Conservation (phyloP, 2,329 filamentous ascomycete genomes). For the Colletotrichum cordylinicola region DNA sequence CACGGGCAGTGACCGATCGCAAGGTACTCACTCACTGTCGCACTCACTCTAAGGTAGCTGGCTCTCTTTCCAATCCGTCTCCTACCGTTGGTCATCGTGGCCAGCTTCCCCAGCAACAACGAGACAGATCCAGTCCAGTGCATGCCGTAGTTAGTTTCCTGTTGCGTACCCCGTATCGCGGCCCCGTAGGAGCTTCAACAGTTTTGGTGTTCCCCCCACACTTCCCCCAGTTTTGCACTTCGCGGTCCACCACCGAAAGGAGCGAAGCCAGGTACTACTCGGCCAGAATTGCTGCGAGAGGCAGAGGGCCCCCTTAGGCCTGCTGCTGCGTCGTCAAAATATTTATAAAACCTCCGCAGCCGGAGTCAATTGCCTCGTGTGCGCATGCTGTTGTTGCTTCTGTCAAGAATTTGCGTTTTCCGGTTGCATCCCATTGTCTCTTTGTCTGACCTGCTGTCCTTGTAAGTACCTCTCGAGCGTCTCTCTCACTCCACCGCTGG, state of each 20-base stretch:
- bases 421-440: slow-evolving; percentile 1
- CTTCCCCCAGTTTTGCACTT: slow-evolving; percentile 19
- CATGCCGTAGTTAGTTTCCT: not conserved
- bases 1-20: not conserved
- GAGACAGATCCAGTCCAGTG: not conserved
- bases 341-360: not conserved
- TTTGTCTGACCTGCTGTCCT: not conserved
- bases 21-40: not conserved
- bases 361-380: not conserved
- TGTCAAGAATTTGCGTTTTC: not conserved
- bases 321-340: not conserved
- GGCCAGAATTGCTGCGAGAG: slow-evolving; percentile 22
- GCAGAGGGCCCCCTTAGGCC: not conserved
- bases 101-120: not conserved
- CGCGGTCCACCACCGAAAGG: slow-evolving; percentile 17
- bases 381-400: not conserved
- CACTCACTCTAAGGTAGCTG: not conserved
- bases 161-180: not conserved
- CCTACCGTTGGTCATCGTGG: not conserved
- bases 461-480: not conserved
- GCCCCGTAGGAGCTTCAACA: not conserved
- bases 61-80: not conserved
- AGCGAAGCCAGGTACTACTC: slow-evolving; percentile 14
- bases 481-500: not conserved
- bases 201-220: slow-evolving; percentile 9